Conservation (phyloP, 805 yeast species). For the Wickerhamiella spandovensis region DNA sequence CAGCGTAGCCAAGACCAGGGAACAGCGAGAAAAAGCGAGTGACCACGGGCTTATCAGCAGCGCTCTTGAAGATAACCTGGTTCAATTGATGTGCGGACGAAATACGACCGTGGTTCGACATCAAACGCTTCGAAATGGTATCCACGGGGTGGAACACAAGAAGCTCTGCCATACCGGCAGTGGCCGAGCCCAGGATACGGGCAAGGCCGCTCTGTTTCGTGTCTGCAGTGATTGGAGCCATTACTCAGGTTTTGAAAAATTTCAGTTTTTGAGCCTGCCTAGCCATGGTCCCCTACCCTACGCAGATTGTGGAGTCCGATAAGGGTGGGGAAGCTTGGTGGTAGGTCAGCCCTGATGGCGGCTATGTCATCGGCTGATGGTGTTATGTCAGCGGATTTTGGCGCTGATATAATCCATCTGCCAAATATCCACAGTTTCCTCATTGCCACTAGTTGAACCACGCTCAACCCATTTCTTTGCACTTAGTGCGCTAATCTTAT, state of each 20-base stretch:
- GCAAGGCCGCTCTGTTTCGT: conserved; percentile 85
- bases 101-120: conserved; percentile 75
- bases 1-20: conserved; percentile 98
- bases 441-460: background rate
- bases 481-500: background rate
- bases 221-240: conserved; percentile 24
- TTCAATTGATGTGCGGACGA: conserved; percentile 55
- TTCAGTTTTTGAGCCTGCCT: background rate
- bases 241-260: conserved; percentile 1
- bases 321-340: no score
- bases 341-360: no score
- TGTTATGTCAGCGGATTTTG: no score
- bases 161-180: conserved; percentile 94
- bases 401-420: no score
- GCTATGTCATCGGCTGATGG: no score
- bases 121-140: conserved; percentile 90
- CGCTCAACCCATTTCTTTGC: background rate
- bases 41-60: conserved; percentile 57
- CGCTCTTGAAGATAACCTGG: conserved; percentile 72
- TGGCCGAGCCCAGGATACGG: conserved; percentile 91
- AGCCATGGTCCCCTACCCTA: background rate
- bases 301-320: background rate
- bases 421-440: no score
- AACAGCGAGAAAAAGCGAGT: conserved; percentile 70
- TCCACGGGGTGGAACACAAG: conserved; percentile 96